Conservation (phyloP, 805 yeast species). For the Schwanniomyces polymorphus region DNA sequence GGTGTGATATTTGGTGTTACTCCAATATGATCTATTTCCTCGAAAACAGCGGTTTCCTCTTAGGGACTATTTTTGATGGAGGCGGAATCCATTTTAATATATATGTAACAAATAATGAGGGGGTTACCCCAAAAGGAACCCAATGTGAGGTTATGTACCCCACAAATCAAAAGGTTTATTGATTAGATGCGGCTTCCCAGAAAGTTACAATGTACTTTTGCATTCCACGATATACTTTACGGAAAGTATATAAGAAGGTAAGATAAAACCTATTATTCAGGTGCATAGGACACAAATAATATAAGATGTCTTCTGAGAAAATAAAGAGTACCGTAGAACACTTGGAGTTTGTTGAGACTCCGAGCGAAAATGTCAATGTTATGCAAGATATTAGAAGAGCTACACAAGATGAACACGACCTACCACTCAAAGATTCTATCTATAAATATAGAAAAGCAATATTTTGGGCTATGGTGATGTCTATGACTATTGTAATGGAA, state of each 20-base stretch:
- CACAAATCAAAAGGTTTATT: neutral
- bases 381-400: neutral
- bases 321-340: neutral
- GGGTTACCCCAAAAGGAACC: neutral
- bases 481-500: constrained; percentile 36
- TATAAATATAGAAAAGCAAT: neutral
- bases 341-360: neutral
- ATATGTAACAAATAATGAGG: neutral
- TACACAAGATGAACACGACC: neutral
- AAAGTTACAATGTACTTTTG: neutral
- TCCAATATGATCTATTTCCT: neutral
- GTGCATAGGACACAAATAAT: neutral
- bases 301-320: neutral
- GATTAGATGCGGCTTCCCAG: neutral
- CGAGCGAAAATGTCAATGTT: neutral
- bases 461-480: constrained; percentile 2
- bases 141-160: neutral
- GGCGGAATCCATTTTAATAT: neutral
- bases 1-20: neutral
- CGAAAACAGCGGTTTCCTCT: neutral
- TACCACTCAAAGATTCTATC: neutral
- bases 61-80: neutral
- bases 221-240: neutral
- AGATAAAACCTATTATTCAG: neutral
- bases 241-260: neutral